These are phyloP conservation scores for Cystofilobasidium bisporidii DNA, from an alignment of 768 basidiomycete genomes.

Conservation along the genomic window DNA sequence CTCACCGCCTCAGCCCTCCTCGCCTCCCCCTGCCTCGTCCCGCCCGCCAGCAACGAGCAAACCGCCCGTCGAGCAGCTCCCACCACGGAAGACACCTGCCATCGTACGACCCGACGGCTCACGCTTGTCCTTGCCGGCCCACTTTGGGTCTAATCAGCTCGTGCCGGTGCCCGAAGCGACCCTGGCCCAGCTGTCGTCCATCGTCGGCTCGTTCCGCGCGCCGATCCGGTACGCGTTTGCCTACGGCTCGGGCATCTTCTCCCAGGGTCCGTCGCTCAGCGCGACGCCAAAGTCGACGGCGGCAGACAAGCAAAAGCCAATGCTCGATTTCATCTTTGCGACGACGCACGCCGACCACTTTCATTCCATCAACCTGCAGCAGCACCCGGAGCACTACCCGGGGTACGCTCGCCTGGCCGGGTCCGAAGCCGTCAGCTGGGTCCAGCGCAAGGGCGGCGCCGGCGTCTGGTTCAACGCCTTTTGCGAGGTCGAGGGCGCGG, in stretches of 20 bases:
- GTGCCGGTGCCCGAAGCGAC: constrained; percentile 16
- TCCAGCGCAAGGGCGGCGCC: constrained; percentile 56
- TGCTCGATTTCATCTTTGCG: constrained; percentile 95
- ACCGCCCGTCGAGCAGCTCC: neutral
- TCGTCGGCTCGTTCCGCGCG: constrained; percentile 71
- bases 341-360: constrained; percentile 88
- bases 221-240: constrained; percentile 96
- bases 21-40: neutral
- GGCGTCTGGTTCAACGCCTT: constrained; percentile 96
- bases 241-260: constrained; percentile 91
- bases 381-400: constrained; percentile 84
- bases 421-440: constrained; percentile 63
- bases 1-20: neutral
- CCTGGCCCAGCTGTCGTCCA: constrained; percentile 32
- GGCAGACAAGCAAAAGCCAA: constrained; percentile 45
- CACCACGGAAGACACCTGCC: neutral
- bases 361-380: constrained; percentile 90
- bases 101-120: neutral
- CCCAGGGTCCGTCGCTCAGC: constrained; percentile 58
- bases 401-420: constrained; percentile 76
- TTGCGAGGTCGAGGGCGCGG: constrained; percentile 71
- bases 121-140: neutral
- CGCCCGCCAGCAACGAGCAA: neutral
- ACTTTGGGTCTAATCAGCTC: constrained; percentile 22
- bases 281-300: neutral